Conservation (phyloP, 1,139 yeast genomes). For the Taiozyma onychis region DNA sequence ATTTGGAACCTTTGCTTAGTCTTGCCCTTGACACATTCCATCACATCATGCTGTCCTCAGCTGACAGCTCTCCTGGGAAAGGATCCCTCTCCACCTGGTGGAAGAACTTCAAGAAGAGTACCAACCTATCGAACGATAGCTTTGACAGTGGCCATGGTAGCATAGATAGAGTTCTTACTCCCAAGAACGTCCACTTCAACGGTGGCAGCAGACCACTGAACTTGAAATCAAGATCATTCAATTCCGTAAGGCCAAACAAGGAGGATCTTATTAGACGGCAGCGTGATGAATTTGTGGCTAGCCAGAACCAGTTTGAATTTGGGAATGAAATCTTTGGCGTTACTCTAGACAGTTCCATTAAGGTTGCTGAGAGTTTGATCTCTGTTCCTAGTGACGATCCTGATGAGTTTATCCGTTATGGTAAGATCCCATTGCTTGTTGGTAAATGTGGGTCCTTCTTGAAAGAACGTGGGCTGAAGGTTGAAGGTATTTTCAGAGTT, state of each 20-base stretch:
- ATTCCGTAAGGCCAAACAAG: slow-evolving; percentile 37
- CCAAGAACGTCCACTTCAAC: slow-evolving; percentile 9
- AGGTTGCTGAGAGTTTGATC: slow-evolving; percentile 71
- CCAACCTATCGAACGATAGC: slow-evolving; percentile 17
- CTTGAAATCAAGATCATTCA: slow-evolving; percentile 46
- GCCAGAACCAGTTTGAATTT: slow-evolving; percentile 27
- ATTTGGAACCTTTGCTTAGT: background rate
- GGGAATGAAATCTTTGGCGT: slow-evolving; percentile 72
- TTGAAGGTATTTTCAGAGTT: slow-evolving; percentile 90
- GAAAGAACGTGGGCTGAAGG: slow-evolving; percentile 67
- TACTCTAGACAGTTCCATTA: slow-evolving; percentile 62
- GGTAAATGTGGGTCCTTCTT: slow-evolving; percentile 90
- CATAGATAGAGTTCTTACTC: slow-evolving; percentile 13
- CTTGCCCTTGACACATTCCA: background rate
- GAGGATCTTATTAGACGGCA: slow-evolving; percentile 40
- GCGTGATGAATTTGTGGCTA: slow-evolving; percentile 45
- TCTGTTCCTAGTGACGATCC: slow-evolving; percentile 49
- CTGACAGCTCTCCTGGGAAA: slow-evolving; percentile 21
- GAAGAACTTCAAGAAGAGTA: slow-evolving; percentile 22
- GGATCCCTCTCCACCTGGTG: slow-evolving; percentile 20
- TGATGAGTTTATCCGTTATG: slow-evolving; percentile 62
- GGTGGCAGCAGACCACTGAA: slow-evolving; percentile 38
- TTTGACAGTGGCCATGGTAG: slow-evolving; percentile 8
- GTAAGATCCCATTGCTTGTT: slow-evolving; percentile 81
- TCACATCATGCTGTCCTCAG: slow-evolving; percentile 12